phyloP scores from a whole-genome alignment of 768 basidiomycete species.

The Suillus subalutaceus region DNA sequence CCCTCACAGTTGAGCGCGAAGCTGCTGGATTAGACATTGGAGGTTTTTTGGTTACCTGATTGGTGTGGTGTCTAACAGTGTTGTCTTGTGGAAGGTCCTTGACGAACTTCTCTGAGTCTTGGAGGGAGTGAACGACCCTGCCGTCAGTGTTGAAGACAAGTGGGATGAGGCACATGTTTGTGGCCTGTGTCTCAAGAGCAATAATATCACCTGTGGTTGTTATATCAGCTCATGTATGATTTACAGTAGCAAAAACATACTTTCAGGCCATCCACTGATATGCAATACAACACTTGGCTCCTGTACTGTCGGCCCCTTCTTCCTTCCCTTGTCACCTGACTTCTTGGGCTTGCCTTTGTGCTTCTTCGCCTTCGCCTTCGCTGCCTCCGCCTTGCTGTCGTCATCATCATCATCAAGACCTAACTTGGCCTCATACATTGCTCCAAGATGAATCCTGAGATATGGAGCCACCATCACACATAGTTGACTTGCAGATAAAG shows the following conservation, averaged over 20 bases:
- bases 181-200: neutral
- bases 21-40: too few relatives aligned
- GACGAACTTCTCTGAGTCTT: too few relatives aligned
- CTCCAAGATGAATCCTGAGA: conserved; percentile 1
- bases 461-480: neutral
- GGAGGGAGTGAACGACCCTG: too few relatives aligned
- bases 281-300: neutral
- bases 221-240: neutral
- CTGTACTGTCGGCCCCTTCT: neutral
- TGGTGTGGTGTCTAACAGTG: too few relatives aligned
- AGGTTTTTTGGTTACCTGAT: too few relatives aligned
- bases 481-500: conserved; percentile 1
- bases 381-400: neutral
- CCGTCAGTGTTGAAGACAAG: too few relatives aligned
- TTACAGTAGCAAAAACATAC: neutral
- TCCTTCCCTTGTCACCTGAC: neutral
- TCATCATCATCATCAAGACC: neutral
- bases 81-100: too few relatives aligned
- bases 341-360: conserved; percentile 1
- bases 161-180: neutral
- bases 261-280: neutral
- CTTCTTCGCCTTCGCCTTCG: neutral
- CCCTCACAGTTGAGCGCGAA: too few relatives aligned
- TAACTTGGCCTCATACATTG: neutral
- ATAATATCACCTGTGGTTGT: neutral